Evolutionary conservation across 805 yeast genomes (phyloP), one percentile per base, ranked within the genome.

Genomic region (Myxozyma sirexii): DNA sequence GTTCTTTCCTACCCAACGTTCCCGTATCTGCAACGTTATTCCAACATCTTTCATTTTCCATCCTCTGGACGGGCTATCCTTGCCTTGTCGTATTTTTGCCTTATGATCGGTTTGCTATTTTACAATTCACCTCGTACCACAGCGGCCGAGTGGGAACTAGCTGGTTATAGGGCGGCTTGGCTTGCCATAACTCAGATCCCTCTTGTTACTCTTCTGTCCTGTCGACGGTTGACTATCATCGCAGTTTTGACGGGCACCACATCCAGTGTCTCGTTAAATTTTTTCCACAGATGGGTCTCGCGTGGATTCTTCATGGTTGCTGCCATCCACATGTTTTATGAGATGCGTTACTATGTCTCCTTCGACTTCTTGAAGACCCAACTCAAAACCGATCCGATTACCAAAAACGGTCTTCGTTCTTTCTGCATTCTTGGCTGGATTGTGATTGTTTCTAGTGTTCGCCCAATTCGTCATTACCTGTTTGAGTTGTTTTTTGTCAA

Each of bases 211-310:
- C 46, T 66, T 15, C 60, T 69, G 8, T 57, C 72, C 2, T 61
- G 60, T 17, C 59, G 66, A 24, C 56, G 69, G 8, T 15, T 56
- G 19, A 62, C 62, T 6, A 24, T 68, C n/a, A 26, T 68, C 23
- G 58, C 62, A 6, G n/a, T 62, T 19, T 23, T 69, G 33, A 61
- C 68, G 12, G 70, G 71, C 29, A 24, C 63, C 2, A 31, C 69
- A 0, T 66, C 64, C 26, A 59, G 57, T 31, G 43, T 48, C 37
- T n/a, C 65, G 4, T 57, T 70, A 17, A 69, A 67, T 59, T 66
- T 58, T 23, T 67, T 60, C 48, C 72, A 69, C 51, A 56, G 72
- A 17, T 69, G 70, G 72, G 63, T 65, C 3, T 67, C 72, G 4
- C 51, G 72, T 4, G 68, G 65, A 4, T 24, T 70, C 23, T 59